Base-by-base conservation (phyloP, 2,329 filamentous ascomycete species). In the Colletotrichum noveboracense region DNA sequence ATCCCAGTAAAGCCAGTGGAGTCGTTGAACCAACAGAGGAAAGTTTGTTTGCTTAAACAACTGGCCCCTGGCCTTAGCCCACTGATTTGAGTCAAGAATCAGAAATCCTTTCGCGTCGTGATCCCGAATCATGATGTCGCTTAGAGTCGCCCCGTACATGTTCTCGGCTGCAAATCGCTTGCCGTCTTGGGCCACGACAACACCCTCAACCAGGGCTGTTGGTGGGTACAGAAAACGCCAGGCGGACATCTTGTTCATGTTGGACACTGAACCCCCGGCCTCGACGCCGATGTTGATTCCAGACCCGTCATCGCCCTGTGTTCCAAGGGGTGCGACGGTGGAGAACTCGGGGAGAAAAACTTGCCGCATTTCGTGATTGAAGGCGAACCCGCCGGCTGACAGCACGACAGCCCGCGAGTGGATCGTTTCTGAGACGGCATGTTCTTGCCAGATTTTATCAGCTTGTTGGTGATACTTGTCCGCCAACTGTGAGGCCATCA, bases 31-130 rank as follows among this genome's bases (percentile, higher is more conserved):
- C 64, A 48, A 48, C 64, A 60, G 48, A 21, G 62, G 71, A 21
- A 43, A 52, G 21, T 77, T 64, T 16, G 74, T 78, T 65, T 78
- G 74, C 61, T 70, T 61, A 2, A 18, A 14, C 16, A 78, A 14
- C 18, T 64, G 56, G 21, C 12, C 36, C n/a, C 66, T 76, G 24
- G 52, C 74, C 24, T 70, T 71, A 16, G 26, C 56, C 74, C 74
- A 76, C 30, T 76, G 74, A 32, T 7, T 24, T 16, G 76, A 77
- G 62, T 77, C 76, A 18, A 76, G 58, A 32, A 77, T 74, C 30
- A 77, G 62, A 52, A 56, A 77, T 24, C 66, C 76, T 13, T 24
- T 24, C 26, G 74, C 70, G 16, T 58, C 34, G 16, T 62, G 58
- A 6, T 36, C 9, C 26, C 60, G 34, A 9, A 77, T 56, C 76